Evolutionary conservation across 2,329 filamentous ascomycete species (phyloP).

Genomic region (Penicillium sp.): DNA sequence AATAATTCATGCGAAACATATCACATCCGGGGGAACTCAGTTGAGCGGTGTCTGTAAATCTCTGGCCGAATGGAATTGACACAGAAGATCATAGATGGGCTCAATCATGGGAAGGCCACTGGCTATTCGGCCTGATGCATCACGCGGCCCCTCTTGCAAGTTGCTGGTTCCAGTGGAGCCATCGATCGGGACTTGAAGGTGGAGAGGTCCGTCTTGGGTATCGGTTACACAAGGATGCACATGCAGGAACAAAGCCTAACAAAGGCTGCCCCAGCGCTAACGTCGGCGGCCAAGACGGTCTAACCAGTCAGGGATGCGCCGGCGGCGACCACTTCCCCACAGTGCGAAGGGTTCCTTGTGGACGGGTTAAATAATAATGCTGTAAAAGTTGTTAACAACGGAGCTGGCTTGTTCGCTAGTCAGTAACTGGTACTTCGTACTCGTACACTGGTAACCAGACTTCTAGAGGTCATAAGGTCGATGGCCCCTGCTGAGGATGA

Average conservation of each 20-base stretch:
- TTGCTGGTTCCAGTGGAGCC: constrained; percentile 1
- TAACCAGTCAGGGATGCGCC: neutral
- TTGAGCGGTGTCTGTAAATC: neutral
- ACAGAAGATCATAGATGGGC: no score
- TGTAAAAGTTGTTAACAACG: neutral
- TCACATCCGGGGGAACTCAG: neutral
- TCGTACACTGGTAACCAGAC: neutral
- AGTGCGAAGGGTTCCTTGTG: neutral
- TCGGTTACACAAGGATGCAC: neutral
- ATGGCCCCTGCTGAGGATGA: neutral
- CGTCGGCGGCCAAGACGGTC: constrained; percentile 1
- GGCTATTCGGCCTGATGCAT: neutral
- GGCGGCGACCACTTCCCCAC: neutral
- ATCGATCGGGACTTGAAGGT: constrained; percentile 6
- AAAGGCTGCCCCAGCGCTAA: constrained; percentile 1
- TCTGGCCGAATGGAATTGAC: neutral
- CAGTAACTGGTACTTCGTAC: neutral
- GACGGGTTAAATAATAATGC: neutral
- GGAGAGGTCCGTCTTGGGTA: constrained; percentile 4
- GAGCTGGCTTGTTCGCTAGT: neutral
- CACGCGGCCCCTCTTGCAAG: no score
- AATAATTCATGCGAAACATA: constrained; percentile 4
- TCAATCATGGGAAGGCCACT: neutral
- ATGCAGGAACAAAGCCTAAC: constrained; percentile 6
- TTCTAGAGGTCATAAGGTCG: neutral